These are phyloP conservation scores for Elsinoe batatas DNA, from an alignment of 2,329 filamentous ascomycete genomes.

Conservation along the genomic window DNA sequence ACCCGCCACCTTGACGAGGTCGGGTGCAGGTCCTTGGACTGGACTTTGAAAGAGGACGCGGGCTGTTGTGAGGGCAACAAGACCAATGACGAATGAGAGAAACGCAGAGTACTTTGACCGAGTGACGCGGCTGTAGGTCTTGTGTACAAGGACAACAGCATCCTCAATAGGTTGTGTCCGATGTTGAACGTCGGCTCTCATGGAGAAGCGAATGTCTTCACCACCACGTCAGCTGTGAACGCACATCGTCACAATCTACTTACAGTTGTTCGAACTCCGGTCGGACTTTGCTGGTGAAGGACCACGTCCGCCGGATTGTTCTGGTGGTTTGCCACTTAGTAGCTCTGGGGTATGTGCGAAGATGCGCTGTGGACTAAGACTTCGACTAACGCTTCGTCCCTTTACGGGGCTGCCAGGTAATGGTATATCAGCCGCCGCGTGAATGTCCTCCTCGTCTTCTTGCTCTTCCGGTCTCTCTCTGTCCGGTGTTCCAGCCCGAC, in stretches of 20 bases:
- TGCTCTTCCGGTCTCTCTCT: slow-evolving; percentile 48
- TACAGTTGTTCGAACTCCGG: slow-evolving; percentile 26
- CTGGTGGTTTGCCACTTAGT: slow-evolving; percentile 13
- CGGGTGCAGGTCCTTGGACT: slow-evolving; percentile 57
- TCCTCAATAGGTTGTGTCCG: slow-evolving; percentile 75
- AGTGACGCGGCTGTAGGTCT: slow-evolving; percentile 51
- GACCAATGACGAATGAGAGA: slow-evolving; percentile 48
- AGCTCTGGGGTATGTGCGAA: slow-evolving; percentile 3
- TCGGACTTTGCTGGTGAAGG: slow-evolving; percentile 14
- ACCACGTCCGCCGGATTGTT: slow-evolving; percentile 6
- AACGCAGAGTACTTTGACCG: slow-evolving; percentile 60
- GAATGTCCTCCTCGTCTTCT: slow-evolving; percentile 34
- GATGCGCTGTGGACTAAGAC: slow-evolving; percentile 16
- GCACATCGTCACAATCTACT: slow-evolving; percentile 16
- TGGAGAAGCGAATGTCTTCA: slow-evolving; percentile 74
- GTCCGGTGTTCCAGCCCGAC: slow-evolving; percentile 46
- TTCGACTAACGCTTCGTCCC: slow-evolving; percentile 26
- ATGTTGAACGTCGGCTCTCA: slow-evolving; percentile 81
- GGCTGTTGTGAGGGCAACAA: slow-evolving; percentile 57
- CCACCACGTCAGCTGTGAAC: slow-evolving; percentile 14
- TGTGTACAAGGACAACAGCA: slow-evolving; percentile 53
- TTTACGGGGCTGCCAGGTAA: slow-evolving; percentile 46
- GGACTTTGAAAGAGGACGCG: slow-evolving; percentile 61
- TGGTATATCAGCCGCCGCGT: slow-evolving; percentile 37
- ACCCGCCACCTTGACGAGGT: slow-evolving; percentile 81